These are phyloP conservation scores for Boletus coccyginus DNA, from an alignment of 768 basidiomycete species.

Conservation along the genomic window DNA sequence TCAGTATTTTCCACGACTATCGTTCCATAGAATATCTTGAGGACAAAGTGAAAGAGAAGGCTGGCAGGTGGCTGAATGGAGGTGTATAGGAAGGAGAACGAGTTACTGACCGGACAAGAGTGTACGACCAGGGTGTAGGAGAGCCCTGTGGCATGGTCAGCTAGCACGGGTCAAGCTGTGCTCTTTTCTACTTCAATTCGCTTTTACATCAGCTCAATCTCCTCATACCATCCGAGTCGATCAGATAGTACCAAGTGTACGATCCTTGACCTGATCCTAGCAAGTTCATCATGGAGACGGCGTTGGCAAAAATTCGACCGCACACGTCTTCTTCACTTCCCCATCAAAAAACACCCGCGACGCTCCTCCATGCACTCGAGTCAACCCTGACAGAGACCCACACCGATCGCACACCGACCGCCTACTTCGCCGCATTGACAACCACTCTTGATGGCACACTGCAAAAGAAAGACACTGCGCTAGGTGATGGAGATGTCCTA, in stretches of 20 bases:
- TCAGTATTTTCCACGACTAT: constrained; percentile 82
- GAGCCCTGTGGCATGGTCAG: constrained; percentile 38
- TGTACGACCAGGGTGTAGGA: constrained; percentile 60
- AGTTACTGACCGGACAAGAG: constrained; percentile 56
- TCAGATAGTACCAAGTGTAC: too few species aligned
- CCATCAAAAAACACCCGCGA: constrained; percentile 89
- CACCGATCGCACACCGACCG: constrained; percentile 71
- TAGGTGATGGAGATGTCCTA: constrained; percentile 67
- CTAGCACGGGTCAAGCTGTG: constrained; percentile 1
- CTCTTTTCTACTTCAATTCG: not conserved
- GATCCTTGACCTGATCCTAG: too few species aligned
- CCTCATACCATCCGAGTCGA: not conserved
- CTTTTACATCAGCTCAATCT: not conserved
- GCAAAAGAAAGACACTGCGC: constrained; percentile 53
- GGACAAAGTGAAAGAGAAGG: constrained; percentile 72
- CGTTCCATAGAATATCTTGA: constrained; percentile 88
- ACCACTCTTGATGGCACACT: constrained; percentile 81
- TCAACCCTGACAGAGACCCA: constrained; percentile 69
- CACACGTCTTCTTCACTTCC: constrained; percentile 77
- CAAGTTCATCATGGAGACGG: constrained; percentile 55
- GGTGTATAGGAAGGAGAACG: not conserved
- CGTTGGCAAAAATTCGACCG: constrained; percentile 81
- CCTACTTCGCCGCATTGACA: constrained; percentile 91
- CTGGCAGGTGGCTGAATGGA: constrained; percentile 33
- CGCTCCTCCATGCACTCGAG: constrained; percentile 82